Base-by-base conservation (phyloP, 345 rosid genomes). In the Euphorbia pulcherrima region DNA sequence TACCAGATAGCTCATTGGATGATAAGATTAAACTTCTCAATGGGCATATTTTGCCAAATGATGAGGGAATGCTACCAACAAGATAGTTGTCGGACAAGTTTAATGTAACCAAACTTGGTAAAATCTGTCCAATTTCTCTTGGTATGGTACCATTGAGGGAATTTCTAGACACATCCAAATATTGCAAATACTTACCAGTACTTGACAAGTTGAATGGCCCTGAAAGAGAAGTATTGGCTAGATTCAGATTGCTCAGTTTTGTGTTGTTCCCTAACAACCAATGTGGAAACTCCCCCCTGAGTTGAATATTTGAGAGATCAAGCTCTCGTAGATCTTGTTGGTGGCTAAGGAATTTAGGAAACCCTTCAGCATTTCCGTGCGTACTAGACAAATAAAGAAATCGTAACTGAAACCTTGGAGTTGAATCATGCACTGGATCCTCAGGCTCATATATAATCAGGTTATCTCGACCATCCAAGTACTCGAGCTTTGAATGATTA, bases 191-290 rank as follows among this genome's bases (percentile, higher is more conserved):
- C 17, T 57, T 16, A 17, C 5, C 8, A 33, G 37, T 28, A 29
- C 0, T 29, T 28, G 20, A 40, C 30, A 58, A 58, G 6, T 58
- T 40, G 12, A 58, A 13, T 28, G 62, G 30, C 10, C 40, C 62
- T 5, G 11, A 58, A 29, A 58, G 40, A 58, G 62, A 58, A 29
- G n/a, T 28, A 29, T 58, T 28, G 62, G 21, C 62, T 17, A 58
- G 13, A 17, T 28, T 0, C 33, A 58, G 21, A 17, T 0, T 20
- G 2, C 6, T 2, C 20, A 60, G 12, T 18, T 35, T 18, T 17
- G 44, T 60, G 63, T 60, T 60, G 24, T 60, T 60, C 4, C 7
- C 3, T 60, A 60, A 35, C 46, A 60, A 33, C 63, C 63, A 60
- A 35, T 60, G 35, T 30, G 63, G 63, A 60, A 60, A 30, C 26